These are phyloP conservation scores for Vachellia collinsii DNA, from an alignment of 306 rosid genomes.

Conservation along the genomic window DNA sequence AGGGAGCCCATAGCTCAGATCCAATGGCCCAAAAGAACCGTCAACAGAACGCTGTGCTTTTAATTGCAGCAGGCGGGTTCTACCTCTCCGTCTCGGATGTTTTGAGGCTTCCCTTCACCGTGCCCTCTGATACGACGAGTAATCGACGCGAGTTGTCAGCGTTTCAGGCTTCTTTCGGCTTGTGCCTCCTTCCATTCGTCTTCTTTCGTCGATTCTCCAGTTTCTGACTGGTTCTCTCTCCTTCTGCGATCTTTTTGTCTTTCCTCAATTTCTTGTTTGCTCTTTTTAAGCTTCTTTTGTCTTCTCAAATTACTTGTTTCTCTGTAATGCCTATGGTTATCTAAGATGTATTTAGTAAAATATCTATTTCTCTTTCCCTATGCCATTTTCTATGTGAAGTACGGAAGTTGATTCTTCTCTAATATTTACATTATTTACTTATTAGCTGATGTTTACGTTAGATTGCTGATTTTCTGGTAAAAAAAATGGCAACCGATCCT, in stretches of 20 bases:
- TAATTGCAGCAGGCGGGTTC: neutral
- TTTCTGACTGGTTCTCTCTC: neutral
- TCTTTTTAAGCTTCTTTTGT: neutral
- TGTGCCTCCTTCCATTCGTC: neutral
- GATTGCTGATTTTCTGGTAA: neutral
- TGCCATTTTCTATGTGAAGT: neutral
- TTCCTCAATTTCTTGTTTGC: neutral
- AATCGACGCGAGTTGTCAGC: neutral
- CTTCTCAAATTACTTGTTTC: neutral
- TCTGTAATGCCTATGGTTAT: neutral
- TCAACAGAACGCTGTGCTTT: neutral
- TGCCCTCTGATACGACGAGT: neutral
- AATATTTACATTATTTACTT: neutral
- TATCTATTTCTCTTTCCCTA: neutral
- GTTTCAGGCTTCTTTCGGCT: neutral
- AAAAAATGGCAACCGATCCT: constrained; percentile 24
- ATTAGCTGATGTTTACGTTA: neutral
- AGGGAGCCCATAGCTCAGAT: too few species aligned
- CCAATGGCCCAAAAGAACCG: too few species aligned
- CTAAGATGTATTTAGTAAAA: neutral
- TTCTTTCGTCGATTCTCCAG: neutral
- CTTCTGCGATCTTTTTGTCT: neutral
- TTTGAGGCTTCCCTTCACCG: neutral
- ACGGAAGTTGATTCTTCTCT: neutral
- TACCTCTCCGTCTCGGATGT: neutral